phyloP scores from a whole-genome alignment of 495 filamentous ascomycete genomes.

The Xylaria acuta region DNA sequence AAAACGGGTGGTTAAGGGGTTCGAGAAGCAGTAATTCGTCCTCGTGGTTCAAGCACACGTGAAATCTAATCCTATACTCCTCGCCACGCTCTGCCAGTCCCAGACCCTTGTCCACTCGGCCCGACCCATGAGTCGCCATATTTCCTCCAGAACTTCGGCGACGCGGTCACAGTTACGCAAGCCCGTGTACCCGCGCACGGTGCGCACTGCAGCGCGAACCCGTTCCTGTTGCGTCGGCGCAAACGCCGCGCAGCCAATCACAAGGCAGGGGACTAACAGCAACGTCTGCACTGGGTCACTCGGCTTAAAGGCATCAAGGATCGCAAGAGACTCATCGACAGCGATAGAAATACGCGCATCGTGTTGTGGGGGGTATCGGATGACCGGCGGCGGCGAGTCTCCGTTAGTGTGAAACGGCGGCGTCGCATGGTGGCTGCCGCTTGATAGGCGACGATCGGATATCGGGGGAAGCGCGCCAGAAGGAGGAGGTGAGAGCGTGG shows the following conservation, averaged over 20 bases:
- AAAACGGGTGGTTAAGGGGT: not conserved
- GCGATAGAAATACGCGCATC: conserved; percentile 73
- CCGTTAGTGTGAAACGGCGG: conserved; percentile 33
- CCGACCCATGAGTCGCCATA: conserved; percentile 84
- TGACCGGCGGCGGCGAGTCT: conserved; percentile 57
- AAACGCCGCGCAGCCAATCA: conserved; percentile 89
- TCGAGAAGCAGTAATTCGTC: not conserved
- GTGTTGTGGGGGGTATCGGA: conserved; percentile 47
- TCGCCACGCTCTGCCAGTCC: conserved; percentile 90
- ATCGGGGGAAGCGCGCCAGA: conserved; percentile 34
- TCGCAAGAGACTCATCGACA: conserved; percentile 77
- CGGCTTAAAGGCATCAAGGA: conserved; percentile 65
- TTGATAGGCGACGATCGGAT: conserved; percentile 30
- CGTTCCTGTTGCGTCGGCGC: conserved; percentile 69
- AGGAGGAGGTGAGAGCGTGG: conserved; percentile 48
- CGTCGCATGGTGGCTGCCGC: conserved; percentile 31
- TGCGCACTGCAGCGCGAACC: conserved; percentile 70
- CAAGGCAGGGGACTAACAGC: conserved; percentile 85
- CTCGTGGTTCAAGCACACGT: conserved; percentile 52
- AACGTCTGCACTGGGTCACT: conserved; percentile 70
- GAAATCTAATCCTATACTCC: conserved; percentile 80
- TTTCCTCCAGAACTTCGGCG: conserved; percentile 72
- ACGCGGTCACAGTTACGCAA: conserved; percentile 83
- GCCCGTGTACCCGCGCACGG: conserved; percentile 76
- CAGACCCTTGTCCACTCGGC: conserved; percentile 75